Evolutionary conservation across 176 grass and related monocot genomes (phyloP).

Genomic region (Canna indica): DNA sequence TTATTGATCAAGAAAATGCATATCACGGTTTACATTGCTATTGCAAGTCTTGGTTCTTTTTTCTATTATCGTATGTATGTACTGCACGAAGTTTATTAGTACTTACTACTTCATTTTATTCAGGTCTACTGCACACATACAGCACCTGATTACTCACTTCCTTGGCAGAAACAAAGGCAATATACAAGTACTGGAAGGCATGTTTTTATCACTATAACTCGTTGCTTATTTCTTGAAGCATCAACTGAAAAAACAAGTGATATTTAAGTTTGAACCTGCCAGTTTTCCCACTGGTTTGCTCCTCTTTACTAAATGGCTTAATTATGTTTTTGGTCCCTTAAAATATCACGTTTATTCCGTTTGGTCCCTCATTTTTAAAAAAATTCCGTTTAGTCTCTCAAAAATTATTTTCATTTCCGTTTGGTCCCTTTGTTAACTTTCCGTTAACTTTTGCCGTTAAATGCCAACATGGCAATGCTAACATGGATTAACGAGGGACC

Average conservation of each 20-base stretch:
- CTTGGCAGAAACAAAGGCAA: conserved; percentile 95
- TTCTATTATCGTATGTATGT: background rate
- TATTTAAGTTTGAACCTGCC: background rate
- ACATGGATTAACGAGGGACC: no score
- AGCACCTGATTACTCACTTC: conserved; percentile 81
- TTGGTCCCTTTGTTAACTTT: no score
- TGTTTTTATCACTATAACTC: background rate
- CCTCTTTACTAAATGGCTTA: no score
- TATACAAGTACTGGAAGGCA: conserved; percentile 81
- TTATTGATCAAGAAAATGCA: background rate
- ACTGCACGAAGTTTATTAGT: background rate
- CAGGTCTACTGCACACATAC: conserved; percentile 96
- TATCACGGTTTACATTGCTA: background rate
- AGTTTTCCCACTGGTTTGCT: background rate
- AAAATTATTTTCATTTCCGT: no score
- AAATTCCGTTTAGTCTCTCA: no score
- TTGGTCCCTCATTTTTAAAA: no score
- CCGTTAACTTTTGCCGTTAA: no score
- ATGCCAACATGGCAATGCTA: no score
- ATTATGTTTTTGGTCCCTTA: no score
- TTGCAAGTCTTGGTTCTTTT: background rate
- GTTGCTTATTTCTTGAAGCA: background rate
- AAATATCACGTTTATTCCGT: no score
- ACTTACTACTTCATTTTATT: conserved; percentile 13
- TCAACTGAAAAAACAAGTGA: background rate